phyloP scores from a whole-genome alignment of 2,329 filamentous ascomycete species.

The Phyllosticta citrichinensis region DNA sequence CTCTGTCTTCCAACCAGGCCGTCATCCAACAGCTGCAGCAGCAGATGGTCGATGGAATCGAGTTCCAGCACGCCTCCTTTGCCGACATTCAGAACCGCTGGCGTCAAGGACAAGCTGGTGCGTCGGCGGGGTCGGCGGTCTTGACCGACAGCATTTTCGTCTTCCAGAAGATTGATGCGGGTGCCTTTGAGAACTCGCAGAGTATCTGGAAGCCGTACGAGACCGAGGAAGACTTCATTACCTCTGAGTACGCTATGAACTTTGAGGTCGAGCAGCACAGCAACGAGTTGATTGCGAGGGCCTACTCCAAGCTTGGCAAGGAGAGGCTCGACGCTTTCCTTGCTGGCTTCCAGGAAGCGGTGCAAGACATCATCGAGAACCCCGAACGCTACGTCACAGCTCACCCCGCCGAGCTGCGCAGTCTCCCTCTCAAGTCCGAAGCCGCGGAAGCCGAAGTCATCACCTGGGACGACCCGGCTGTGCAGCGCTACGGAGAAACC shows the following conservation, averaged over 20 bases:
- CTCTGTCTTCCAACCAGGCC: conserved; percentile 41
- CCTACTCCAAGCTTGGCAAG: conserved; percentile 5
- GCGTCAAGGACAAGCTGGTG: not conserved
- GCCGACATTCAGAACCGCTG: conserved; percentile 8
- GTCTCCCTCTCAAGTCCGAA: not conserved
- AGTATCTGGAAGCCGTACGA: conserved; percentile 8
- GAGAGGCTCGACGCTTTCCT: conserved; percentile 8
- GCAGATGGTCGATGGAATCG: conserved; percentile 34
- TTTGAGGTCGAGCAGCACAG: conserved; percentile 9
- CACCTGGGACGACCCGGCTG: conserved; percentile 8
- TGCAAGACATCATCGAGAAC: conserved; percentile 8
- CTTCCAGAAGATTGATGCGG: conserved; percentile 6
- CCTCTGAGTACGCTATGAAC: conserved; percentile 10
- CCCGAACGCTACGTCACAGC: conserved; percentile 6
- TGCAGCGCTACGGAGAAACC: conserved; percentile 6
- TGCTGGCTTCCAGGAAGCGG: not conserved
- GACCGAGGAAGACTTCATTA: conserved; percentile 4
- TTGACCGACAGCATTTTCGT: conserved; percentile 9
- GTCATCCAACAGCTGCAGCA: conserved; percentile 53
- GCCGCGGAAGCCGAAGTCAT: not conserved
- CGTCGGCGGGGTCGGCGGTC: not conserved
- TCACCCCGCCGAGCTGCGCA: conserved; percentile 1
- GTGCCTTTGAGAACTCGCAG: conserved; percentile 1
- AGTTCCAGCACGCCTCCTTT: conserved; percentile 11
- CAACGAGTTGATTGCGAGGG: not conserved